Evolutionary conservation across 1,139 yeast genomes (phyloP), one percentile per base, ranked within the genome.

Genomic region (Zygoascus hellenicus): DNA sequence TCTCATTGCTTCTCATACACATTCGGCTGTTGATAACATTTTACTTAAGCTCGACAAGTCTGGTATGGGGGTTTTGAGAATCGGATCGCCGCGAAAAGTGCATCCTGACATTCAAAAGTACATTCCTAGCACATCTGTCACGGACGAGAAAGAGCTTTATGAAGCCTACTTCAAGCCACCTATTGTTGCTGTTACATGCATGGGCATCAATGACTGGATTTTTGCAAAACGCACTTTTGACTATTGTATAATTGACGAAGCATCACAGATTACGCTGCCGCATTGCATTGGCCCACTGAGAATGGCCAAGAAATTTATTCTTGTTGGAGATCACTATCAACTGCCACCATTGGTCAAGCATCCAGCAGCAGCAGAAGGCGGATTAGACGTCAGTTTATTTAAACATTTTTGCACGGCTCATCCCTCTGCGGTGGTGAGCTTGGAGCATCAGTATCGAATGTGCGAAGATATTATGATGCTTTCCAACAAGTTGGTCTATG

Each of bases 301-400:
- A 32, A 78, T 77, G 52, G 83, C 92, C 32, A 81, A 84, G 40
- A 84, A 77, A 63, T 92, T 92, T 60, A 74, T 94, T 1, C 72
- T 92, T 50, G 97, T 94, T 9, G 99, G 99, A 5, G 99, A 94
- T 61, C 97, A 92, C 62, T 78, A 77, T 55, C 99, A 94, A 62
- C 69, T 94, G 30, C 95, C 96, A 1, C 97, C 97, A 1, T 67
- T 90, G 48, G 88, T 90, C 1, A 75, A 74, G 34, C 81, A 58
- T 48, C 78, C 83, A 0, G 72, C 72, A 38, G 77, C 75, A 1
- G 52, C 58, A 22, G 70, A 43, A 57, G 75, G 66, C 35, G 97
- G 96, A 0, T 67, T 92, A n/a, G 86, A 85, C 31, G 74, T 73
- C 42, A 88, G 97, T 1, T 67, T 94, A 47, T 92, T 92, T 67